Evolutionary conservation across 225 moss, liverwort and hornwort genomes (phyloP).

Genomic region (Physcomitrium patens): DNA sequence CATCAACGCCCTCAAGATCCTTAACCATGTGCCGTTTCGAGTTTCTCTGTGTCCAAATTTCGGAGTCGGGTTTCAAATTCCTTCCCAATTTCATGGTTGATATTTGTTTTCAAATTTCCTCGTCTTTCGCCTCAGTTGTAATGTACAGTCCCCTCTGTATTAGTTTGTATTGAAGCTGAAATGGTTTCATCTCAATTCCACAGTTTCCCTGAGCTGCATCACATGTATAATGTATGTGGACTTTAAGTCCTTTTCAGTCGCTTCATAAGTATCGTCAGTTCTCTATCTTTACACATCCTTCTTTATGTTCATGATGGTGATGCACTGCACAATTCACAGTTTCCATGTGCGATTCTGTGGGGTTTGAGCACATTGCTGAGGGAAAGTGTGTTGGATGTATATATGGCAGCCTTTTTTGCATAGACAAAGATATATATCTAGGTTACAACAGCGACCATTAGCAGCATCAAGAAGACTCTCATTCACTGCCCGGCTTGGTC

Average conservation of each 20-base stretch:
- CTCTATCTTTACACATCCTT: neutral
- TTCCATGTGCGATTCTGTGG: neutral
- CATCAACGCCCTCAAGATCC: conserved; percentile 38
- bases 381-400: conserved; percentile 14
- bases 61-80: neutral
- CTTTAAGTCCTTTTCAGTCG: neutral
- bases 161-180: neutral
- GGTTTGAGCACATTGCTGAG: neutral
- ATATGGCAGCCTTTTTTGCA: conserved; percentile 25
- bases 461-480: conserved; percentile 7
- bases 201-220: neutral
- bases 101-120: neutral
- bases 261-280: neutral
- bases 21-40: conserved; percentile 10
- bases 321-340: neutral
- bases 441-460: neutral
- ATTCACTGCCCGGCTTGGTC: conserved; percentile 7
- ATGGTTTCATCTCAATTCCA: neutral
- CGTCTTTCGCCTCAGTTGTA: neutral
- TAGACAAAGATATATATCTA: conserved; percentile 14
- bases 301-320: neutral
- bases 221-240: neutral
- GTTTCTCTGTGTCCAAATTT: neutral
- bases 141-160: neutral
- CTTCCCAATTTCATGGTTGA: neutral